phyloP scores from a whole-genome alignment of 2,329 filamentous ascomycete species.

The Fonsecaea erecta region DNA sequence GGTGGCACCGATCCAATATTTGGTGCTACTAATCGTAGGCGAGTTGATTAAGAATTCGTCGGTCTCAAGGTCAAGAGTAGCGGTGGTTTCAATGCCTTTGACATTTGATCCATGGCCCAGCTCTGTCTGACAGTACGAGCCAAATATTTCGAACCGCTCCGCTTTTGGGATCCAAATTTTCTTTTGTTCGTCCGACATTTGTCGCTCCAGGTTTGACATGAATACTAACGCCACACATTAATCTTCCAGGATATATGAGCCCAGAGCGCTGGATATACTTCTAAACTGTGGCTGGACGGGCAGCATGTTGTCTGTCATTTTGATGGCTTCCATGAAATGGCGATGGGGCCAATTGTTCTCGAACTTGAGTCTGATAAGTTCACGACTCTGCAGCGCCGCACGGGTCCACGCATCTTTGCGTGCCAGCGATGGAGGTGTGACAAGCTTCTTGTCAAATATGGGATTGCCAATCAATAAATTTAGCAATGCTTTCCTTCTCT shows the following conservation, averaged over 20 bases:
- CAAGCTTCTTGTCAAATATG: slow-evolving; percentile 34
- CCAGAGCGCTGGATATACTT: background rate
- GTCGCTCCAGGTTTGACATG: slow-evolving; percentile 37
- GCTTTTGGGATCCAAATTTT: slow-evolving; percentile 38
- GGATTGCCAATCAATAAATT: slow-evolving; percentile 33
- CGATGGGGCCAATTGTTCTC: slow-evolving; percentile 34
- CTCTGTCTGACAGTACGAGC: slow-evolving; percentile 43
- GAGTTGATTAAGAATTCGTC: slow-evolving; percentile 43
- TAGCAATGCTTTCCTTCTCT: slow-evolving; percentile 33
- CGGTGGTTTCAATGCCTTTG: slow-evolving; percentile 42
- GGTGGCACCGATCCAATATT: slow-evolving; percentile 43
- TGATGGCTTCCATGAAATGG: slow-evolving; percentile 36
- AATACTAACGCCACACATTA: slow-evolving; percentile 30
- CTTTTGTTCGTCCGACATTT: slow-evolving; percentile 39
- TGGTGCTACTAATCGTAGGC: slow-evolving; percentile 39
- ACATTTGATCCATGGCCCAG: slow-evolving; percentile 43
- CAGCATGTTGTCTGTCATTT: slow-evolving; percentile 36
- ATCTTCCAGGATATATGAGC: background rate
- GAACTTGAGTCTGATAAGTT: slow-evolving; percentile 35
- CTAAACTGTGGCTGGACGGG: slow-evolving; percentile 38
- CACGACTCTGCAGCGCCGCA: slow-evolving; percentile 33
- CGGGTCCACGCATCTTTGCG: slow-evolving; percentile 37
- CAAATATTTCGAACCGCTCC: slow-evolving; percentile 39
- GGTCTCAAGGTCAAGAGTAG: slow-evolving; percentile 39
- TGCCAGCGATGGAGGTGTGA: slow-evolving; percentile 33